Percentiles rank a stretch among this genome's conserved stretches.
These are phyloP conservation scores for Poronia punctata DNA, from an alignment of 495 filamentous ascomycete species.

Conservation along the genomic window DNA sequence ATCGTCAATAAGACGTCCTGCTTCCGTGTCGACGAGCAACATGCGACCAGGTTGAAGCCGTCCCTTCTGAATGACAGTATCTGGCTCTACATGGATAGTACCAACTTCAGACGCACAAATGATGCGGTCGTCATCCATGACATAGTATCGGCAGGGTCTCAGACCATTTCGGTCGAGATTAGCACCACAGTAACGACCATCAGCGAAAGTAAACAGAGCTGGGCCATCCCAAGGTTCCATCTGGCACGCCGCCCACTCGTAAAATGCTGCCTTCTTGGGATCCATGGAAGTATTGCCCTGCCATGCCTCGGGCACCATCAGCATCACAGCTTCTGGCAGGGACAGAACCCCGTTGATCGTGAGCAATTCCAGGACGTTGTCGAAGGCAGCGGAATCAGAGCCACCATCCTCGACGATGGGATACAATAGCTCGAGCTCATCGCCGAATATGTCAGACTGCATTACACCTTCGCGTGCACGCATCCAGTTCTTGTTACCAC, in stretches of 20 bases:
- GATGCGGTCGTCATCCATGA: conserved; percentile 96
- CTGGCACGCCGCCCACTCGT: conserved; percentile 98
- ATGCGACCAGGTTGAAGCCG: conserved; percentile 94
- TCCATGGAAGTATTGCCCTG: conserved; percentile 91
- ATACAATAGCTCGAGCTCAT: conserved; percentile 86
- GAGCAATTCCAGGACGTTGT: conserved; percentile 93
- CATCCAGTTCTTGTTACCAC: conserved; percentile 99
- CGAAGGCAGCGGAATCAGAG: conserved; percentile 96
- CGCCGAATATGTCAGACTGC: conserved; percentile 85
- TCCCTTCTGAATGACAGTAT: conserved; percentile 89
- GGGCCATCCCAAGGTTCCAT: conserved; percentile 99
- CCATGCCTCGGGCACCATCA: conserved; percentile 99
- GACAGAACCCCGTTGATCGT: conserved; percentile 97
- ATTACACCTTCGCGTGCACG: conserved; percentile 93
- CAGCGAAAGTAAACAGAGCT: conserved; percentile 95
- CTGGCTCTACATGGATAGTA: conserved; percentile 85
- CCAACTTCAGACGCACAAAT: conserved; percentile 98
- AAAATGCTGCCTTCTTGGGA: conserved; percentile 94
- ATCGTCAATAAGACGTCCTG: conserved; percentile 94
- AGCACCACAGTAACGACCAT: conserved; percentile 95
- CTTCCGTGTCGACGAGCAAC: conserved; percentile 93
- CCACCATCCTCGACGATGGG: conserved; percentile 96
- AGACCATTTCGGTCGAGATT: conserved; percentile 98
- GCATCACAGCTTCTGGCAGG: conserved; percentile 94
- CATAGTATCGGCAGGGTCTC: conserved; percentile 95